Evolutionary conservation across 2,329 filamentous ascomycete species (phyloP).

Genomic region (Xylariales sp.): DNA sequence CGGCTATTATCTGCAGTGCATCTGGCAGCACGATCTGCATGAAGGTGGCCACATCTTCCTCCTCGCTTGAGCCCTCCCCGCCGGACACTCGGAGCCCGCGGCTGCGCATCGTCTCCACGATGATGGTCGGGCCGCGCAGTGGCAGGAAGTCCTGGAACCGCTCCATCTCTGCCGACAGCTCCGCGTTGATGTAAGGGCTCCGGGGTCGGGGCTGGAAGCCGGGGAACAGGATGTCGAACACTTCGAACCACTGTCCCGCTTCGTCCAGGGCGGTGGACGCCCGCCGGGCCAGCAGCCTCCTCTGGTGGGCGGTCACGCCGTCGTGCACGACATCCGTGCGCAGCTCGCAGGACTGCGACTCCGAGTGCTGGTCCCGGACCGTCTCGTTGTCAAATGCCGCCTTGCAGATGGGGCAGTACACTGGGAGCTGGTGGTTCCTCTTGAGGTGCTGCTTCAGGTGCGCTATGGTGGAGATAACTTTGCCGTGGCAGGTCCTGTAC

Average conservation of each 20-base stretch:
- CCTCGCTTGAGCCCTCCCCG: background rate
- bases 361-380: background rate
- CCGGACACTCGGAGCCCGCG: background rate
- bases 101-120: background rate
- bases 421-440: background rate
- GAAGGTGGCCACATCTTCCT: background rate
- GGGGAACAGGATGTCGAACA: background rate
- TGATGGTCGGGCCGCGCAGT: background rate
- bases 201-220: background rate
- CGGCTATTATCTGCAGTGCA: background rate
- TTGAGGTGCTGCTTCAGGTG: background rate
- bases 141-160: background rate
- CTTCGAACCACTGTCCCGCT: background rate
- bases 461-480: background rate
- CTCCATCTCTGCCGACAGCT: background rate
- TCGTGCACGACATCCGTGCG: background rate
- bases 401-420: background rate
- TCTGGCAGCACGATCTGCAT: background rate
- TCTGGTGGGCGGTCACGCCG: background rate
- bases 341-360: background rate
- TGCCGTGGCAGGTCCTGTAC: background rate
- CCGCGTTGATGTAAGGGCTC: background rate
- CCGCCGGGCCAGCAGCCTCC: too few species aligned
- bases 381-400: background rate
- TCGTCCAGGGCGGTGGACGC: background rate